Evolutionary conservation across 805 yeast genomes (phyloP).

Genomic region (Candida boidinii): DNA sequence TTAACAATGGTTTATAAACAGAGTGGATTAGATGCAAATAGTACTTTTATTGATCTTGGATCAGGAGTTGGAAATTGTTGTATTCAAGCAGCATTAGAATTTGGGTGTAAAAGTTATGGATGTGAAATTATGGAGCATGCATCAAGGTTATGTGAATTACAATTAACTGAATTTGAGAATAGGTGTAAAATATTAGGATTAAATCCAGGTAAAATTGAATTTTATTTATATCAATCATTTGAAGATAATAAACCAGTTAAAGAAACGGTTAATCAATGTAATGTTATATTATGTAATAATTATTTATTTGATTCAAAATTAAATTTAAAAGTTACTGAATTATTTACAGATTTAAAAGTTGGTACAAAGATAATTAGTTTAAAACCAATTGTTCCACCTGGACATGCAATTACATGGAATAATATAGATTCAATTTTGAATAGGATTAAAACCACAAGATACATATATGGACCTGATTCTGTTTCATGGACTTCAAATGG

Average conservation of each 20-base stretch:
- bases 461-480: conserved; percentile 55
- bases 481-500: conserved; percentile 91
- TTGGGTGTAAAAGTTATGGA: conserved; percentile 79
- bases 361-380: conserved; percentile 78
- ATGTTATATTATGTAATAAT: conserved; percentile 73
- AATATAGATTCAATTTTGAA: conserved; percentile 52
- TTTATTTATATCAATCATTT: conserved; percentile 65
- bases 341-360: conserved; percentile 54
- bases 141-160: conserved; percentile 54
- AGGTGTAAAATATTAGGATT: conserved; percentile 62
- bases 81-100: conserved; percentile 80
- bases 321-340: conserved; percentile 56
- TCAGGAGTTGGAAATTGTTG: conserved; percentile 94
- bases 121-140: conserved; percentile 87
- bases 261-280: conserved; percentile 47
- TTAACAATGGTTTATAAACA: conserved; percentile 55
- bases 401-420: conserved; percentile 54
- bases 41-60: conserved; percentile 79
- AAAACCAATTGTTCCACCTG: conserved; percentile 70
- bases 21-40: conserved; percentile 43
- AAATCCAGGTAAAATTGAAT: conserved; percentile 42
- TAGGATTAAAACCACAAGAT: conserved; percentile 53
- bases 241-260: conserved; percentile 53
- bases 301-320: conserved; percentile 74
- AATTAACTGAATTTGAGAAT: conserved; percentile 45